Conservation (phyloP, 2,329 filamentous ascomycete species). For the Raffaelea albimanens region DNA sequence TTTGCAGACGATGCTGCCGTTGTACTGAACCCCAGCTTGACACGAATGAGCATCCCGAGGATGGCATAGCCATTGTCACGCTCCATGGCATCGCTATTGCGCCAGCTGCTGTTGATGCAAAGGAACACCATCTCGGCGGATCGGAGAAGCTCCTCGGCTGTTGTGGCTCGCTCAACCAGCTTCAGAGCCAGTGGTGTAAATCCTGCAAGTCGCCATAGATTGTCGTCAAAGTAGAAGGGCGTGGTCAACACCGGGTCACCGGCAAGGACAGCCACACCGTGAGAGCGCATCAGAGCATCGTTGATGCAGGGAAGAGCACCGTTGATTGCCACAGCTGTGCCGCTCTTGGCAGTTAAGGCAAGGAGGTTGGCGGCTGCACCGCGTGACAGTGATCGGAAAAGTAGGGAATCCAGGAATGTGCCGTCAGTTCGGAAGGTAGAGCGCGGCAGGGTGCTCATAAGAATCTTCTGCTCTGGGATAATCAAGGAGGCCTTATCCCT, state of each 20-base stretch:
- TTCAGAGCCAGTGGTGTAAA: conserved; percentile 80
- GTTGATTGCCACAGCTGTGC: conserved; percentile 77
- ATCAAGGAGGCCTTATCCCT: conserved; percentile 74
- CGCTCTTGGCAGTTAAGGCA: conserved; percentile 61
- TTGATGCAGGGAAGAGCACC: conserved; percentile 79
- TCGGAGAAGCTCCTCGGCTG: conserved; percentile 60
- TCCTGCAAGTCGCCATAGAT: conserved; percentile 85
- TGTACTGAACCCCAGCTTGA: conserved; percentile 68
- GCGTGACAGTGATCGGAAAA: conserved; percentile 68
- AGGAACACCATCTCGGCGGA: conserved; percentile 78
- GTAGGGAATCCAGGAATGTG: conserved; percentile 64
- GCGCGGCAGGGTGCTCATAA: conserved; percentile 75
- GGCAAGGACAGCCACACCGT: conserved; percentile 73
- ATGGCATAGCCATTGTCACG: conserved; percentile 90
- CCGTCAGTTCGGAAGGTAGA: conserved; percentile 76
- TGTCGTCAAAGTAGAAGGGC: conserved; percentile 81
- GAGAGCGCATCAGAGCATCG: conserved; percentile 71
- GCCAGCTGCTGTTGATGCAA: conserved; percentile 84
- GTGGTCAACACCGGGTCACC: conserved; percentile 74
- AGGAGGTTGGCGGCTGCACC: conserved; percentile 59
- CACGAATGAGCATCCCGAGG: conserved; percentile 70
- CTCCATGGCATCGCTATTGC: conserved; percentile 98
- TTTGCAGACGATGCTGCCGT: too few species aligned
- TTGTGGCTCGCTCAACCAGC: conserved; percentile 67
- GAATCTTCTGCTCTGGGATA: conserved; percentile 68